Percentiles rank a stretch among this genome's conserved stretches.
phyloP scores from a whole-genome alignment of 352 stramenopile genomes.

The Peronospora destructor region DNA sequence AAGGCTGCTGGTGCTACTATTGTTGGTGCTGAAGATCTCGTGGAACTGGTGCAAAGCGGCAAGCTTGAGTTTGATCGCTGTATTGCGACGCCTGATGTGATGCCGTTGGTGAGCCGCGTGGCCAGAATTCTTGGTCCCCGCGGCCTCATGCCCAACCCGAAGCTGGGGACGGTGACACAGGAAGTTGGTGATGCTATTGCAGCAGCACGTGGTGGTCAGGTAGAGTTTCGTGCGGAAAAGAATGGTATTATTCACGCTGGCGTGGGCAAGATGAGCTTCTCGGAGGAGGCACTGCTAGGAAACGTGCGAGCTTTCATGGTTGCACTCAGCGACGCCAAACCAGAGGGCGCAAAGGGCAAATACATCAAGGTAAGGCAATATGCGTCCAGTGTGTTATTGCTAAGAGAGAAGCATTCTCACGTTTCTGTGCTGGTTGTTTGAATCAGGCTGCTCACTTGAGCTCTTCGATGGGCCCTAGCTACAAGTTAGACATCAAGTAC shows the following conservation, averaged over 20 bases:
- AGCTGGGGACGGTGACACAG: constrained; percentile 93
- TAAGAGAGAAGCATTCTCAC: constrained; percentile 1
- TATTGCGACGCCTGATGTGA: constrained; percentile 90
- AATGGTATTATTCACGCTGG: constrained; percentile 87
- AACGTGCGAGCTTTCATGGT: constrained; percentile 92
- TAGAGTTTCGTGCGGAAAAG: constrained; percentile 88
- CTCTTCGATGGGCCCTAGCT: constrained; percentile 78
- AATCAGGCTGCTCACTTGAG: constrained; percentile 67
- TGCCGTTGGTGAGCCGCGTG: constrained; percentile 90
- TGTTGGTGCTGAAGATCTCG: constrained; percentile 87
- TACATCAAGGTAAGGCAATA: constrained; percentile 76
- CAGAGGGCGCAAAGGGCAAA: constrained; percentile 89
- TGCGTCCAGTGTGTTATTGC: neutral
- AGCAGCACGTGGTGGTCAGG: constrained; percentile 73
- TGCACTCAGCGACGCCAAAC: constrained; percentile 85
- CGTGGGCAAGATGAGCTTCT: constrained; percentile 86
- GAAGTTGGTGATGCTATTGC: constrained; percentile 83
- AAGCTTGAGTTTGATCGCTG: constrained; percentile 89
- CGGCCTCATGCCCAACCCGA: constrained; percentile 97
- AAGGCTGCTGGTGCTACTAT: constrained; percentile 84
- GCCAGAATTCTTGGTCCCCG: constrained; percentile 92
- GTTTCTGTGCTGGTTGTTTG: neutral
- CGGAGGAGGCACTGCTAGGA: constrained; percentile 85
- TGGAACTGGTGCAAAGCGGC: constrained; percentile 84
- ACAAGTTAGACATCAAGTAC: constrained; percentile 78